A percentile compares a stretch with the other conserved stretches of the same genome.
Evolutionary conservation across 371 early-diverging fungal species (phyloP).

Genomic region (Choanephora cucurbitarum): DNA sequence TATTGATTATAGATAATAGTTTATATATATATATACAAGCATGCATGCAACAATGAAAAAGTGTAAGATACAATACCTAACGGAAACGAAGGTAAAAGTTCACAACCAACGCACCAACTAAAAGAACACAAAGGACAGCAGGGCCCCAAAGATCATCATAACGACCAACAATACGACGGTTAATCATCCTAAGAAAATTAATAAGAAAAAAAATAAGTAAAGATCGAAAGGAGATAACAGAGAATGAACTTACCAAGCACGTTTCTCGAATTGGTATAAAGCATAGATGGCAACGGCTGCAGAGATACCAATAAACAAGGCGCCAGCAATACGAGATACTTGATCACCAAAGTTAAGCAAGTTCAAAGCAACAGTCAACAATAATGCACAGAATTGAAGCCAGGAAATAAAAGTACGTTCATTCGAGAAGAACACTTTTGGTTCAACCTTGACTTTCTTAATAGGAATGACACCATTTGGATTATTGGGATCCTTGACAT

Average conservation of each 20-base stretch:
- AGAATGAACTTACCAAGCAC: conserved; percentile 57
- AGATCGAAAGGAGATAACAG: conserved; percentile 25
- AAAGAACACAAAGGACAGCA: conserved; percentile 82
- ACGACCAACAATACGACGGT: conserved; percentile 62
- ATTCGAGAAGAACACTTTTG: conserved; percentile 99
- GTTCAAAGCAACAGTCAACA: conserved; percentile 79
- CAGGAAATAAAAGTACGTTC: conserved; percentile 98
- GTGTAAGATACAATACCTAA: conserved; percentile 35
- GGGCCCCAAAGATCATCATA: conserved; percentile 77
- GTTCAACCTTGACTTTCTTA: conserved; percentile 92
- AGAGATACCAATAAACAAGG: conserved; percentile 67
- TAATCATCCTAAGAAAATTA: conserved; percentile 57
- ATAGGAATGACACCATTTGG: conserved; percentile 37
- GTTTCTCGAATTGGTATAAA: conserved; percentile 89
- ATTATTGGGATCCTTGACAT: background rate
- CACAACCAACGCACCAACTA: conserved; percentile 65
- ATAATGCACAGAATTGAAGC: conserved; percentile 78
- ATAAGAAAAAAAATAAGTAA: conserved; percentile 7
- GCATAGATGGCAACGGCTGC: conserved; percentile 52
- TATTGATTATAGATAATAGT: too few relatives aligned
- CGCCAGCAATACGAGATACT: conserved; percentile 71
- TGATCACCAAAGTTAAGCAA: conserved; percentile 86
- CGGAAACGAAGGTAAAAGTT: conserved; percentile 42
- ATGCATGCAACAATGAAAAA: background rate
- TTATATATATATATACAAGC: background rate